Evolutionary conservation across 2,329 filamentous ascomycete species (phyloP), one percentile per base, ranked within the genome.

Genomic region (Coniochaeta sp.): DNA sequence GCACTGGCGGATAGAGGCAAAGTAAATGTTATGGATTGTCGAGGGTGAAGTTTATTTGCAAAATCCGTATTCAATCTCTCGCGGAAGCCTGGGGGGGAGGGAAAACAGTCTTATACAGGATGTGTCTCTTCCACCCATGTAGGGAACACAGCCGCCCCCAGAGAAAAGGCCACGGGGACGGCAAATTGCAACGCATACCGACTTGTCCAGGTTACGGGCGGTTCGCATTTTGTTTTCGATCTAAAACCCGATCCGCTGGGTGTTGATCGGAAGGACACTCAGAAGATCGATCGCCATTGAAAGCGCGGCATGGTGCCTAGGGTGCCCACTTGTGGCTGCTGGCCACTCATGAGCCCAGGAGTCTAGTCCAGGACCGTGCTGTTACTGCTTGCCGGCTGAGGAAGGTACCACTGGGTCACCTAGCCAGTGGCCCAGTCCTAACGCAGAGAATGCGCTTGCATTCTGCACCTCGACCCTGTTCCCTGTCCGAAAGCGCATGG

Each of bases 251-350:
- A 56, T 38, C 34, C 54, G n/a, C 54, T 38, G 54, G n/a, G n/a
- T 38, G 30, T 38, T 56, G 54, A 56, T 56, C 54, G 54, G 54
- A 56, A 56, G 54, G 24, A 34, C 30, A 32, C 47, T 28, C 30
- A 56, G 54, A n/a, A 36, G 58, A 59, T 59, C 58, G 52, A 59
- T 59, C 54, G 55, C 36, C 44, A 59, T 59, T n/a, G 28, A 14
- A 16, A 28, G 57, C 24, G 42, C 22, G 42, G 6, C 47, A 52
- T 26, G n/a, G n/a, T n/a, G n/a, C n/a, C n/a, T n/a, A n/a, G n/a
- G n/a, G n/a, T n/a, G n/a, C n/a, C n/a, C n/a, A n/a, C n/a, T n/a
- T n/a, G 24, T 30, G 47, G 24, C 47, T 24, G 30, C 30, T 56
- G 17, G 12, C 34, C 34, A 36, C 34, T 36, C 30, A 32, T 4